Evolutionary conservation across 164 flowering plant genomes (phyloP), one percentile per base, ranked within the genome.

Genomic region (Cinnamomum micranthum): DNA sequence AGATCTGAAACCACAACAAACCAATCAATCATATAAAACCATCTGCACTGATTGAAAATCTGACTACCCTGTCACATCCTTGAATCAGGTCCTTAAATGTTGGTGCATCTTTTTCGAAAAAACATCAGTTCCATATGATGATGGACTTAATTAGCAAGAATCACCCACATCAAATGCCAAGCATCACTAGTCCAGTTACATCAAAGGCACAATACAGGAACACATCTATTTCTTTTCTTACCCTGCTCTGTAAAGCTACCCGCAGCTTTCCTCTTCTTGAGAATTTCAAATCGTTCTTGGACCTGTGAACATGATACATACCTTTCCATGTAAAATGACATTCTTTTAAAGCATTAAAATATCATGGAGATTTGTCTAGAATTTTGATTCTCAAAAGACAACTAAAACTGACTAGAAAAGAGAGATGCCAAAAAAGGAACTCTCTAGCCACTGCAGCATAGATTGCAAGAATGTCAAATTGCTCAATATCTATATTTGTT

Each of bases 211-310:
- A 70, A 71, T 60, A n/a, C 67, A 11, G 14, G 17, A 13, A 22
- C 4, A 25, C 1, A 13, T 24, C 24, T 3, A 25, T 27, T 66
- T 59, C 14, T 23, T 68, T 27, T 55, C 76, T 78, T 83, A 90
- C 98, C 98, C 85, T 92, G 92, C 81, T 86, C 97, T 2, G 94
- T 85, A 81, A 95, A 93, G 82, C 83, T 85, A 70, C 88, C 92
- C 10, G 89, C 84, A 24, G 66, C 84, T 86, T 86, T 92, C 52
- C 93, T 84, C 84, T 93, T 95, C 86, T 95, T 95, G 64, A 95
- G 96, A 74, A 51, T 23, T 81, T 93, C 97, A 86, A 95, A 95
- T 70, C 99, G 86, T 41, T 88, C 90, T 76, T 90, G 94, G 24
- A 95, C 99, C 98, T 95, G 84, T 55, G n/a, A 55, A 55, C 60